Evolutionary conservation across 1,284 basidiomycete species (phyloP).

Genomic region (Abortiporus biennis): DNA sequence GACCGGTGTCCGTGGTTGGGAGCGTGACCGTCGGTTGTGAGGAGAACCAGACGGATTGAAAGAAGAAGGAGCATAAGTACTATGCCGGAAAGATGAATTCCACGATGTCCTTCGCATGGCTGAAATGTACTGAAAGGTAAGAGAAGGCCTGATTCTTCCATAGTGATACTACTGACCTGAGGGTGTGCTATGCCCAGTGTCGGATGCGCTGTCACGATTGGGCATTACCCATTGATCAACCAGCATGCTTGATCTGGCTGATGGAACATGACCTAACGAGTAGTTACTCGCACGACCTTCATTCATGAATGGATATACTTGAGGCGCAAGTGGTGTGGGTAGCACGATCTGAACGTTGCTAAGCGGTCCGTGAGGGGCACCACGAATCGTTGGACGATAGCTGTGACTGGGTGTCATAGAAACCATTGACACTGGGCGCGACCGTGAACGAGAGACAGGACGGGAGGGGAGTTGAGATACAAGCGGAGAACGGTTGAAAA

Average conservation of each 20-base stretch:
- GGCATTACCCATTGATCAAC: constrained; percentile 27
- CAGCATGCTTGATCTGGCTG: constrained; percentile 16
- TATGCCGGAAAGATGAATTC: not conserved
- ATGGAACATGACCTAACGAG: constrained; percentile 5
- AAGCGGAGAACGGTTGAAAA: constrained; percentile 1
- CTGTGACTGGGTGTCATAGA: constrained; percentile 30
- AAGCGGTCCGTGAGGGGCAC: constrained; percentile 28
- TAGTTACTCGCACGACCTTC: not conserved
- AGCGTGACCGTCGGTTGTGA: constrained; percentile 1
- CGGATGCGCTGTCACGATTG: too few relatives aligned
- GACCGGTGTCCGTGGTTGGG: constrained; percentile 1
- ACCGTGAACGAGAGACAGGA: constrained; percentile 13
- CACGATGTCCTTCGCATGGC: not conserved
- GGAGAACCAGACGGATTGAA: not conserved
- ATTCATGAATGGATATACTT: constrained; percentile 21
- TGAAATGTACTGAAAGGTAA: too few relatives aligned
- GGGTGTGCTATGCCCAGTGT: too few relatives aligned
- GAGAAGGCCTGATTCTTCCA: too few relatives aligned
- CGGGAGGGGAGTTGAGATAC: constrained; percentile 7
- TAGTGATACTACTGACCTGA: too few relatives aligned
- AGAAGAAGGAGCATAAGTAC: constrained; percentile 5
- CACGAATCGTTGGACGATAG: constrained; percentile 10
- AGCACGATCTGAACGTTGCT: constrained; percentile 55
- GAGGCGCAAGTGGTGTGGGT: constrained; percentile 48
- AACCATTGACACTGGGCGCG: constrained; percentile 29